Base-by-base conservation (phyloP, 129 eudicot species). In the Deinandra increscens region DNA sequence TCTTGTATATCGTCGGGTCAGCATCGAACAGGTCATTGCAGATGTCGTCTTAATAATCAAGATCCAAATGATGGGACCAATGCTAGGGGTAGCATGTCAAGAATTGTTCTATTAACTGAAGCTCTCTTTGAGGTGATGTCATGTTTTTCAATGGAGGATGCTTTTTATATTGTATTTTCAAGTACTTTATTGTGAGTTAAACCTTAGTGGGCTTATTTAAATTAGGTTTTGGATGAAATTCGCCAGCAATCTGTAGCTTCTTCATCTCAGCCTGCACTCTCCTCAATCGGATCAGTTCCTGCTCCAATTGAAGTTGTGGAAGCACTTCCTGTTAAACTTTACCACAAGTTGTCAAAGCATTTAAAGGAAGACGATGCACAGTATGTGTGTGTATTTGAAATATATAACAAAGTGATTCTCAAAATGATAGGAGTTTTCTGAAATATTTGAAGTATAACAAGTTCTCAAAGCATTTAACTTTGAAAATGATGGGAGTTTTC, bases 141-240 rank as follows among this genome's bases (percentile, higher is more conserved):
- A 55, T 66, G 41, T 53, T 71, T 66, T 4, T 58, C 3, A 48
- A 61, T 53, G 79, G n/a, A 44, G 4, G 15, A 6, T 17, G 26
- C 17, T 44, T 50, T 59, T 58, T 37, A 26, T 51, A 15, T 19
- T 68, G 15, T 20, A 49, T 71, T 63, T 73, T 70, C 12, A 6
- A 18, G 6, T 39, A 2, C 46, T 51, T 39, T 51, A 13, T 1
- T 66, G 58, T 42, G 71, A 11, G 74, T 63, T 84, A 71, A 88
- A 82, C 75, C 68, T 84, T 15, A 4, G 67, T 80, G 46, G 67
- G 20, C 71, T 51, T 70, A 60, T 66, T 76, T 74, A 72, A 65
- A 76, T 82, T 75, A 93, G 98, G 98, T 93, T 84, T 84, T 93
- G 81, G 98, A 93, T 83, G 98, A 93, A 85, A 93, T 93, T 79